Evolutionary conservation across 257 asterid genomes (phyloP), one percentile per base, ranked within the genome.

Genomic region (Fraxinus excelsior): DNA sequence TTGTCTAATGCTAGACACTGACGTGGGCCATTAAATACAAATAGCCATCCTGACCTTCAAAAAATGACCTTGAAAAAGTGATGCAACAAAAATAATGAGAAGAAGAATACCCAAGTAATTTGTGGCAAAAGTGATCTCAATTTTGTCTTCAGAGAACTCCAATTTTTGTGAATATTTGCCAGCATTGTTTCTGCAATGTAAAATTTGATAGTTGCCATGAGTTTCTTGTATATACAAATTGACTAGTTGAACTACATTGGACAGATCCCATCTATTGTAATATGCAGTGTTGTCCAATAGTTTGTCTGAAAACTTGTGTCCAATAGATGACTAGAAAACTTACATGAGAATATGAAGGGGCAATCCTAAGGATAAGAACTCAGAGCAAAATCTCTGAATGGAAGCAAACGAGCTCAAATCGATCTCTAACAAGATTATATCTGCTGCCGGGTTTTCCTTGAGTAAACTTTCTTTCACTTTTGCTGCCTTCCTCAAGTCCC

Each of bases 81-180:
- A 38, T 40, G 0, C 13, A 2, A 9, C 29, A 21, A 13, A 31
- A 28, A 34, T 10, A 26, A 5, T 5, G 14, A 44, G 37, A 32
- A 68, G 14, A 21, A 51, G 32, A 23, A 68, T 83, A 94, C 97
- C 97, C 71, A 92, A 87, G 85, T 91, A 94, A 80, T 92, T 92
- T 37, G 97, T 92, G 83, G 99, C 97, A 87, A 92, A 91, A 80
- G 97, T 94, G 78, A 90, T 92, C 96, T 92, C 99, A 82, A 90
- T 85, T 84, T 94, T 92, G 76, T 94, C 97, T 83, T 94, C 97
- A 73, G 99, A 94, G 75, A 83, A 93, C 76, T 94, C 97, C 88
- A 92, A 80, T 84, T 90, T 92, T 21, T 81, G 94, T 68, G 99
- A 91, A 79, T 91, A 94, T 78, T 92, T 94, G 83, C 99, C 99